Conservation (phyloP, 768 basidiomycete genomes). For the Amanita subjunquillea region DNA sequence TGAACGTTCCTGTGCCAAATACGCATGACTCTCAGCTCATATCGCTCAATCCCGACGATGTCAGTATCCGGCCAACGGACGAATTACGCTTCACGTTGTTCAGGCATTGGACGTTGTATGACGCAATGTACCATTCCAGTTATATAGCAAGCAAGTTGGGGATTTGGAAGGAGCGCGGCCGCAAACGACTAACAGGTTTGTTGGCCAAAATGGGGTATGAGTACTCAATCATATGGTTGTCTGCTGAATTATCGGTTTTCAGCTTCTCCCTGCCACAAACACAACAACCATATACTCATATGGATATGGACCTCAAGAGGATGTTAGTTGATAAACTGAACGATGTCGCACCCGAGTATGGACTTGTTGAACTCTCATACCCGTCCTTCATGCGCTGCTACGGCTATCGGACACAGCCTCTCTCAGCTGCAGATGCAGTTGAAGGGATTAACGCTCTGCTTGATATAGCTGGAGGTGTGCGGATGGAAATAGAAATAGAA, state of each 20-base stretch:
- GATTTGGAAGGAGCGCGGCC: slow-evolving; percentile 92
- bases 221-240: not conserved
- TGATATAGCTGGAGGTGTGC: slow-evolving; percentile 85
- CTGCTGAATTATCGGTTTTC: not conserved
- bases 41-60: slow-evolving; percentile 72
- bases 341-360: slow-evolving; percentile 88
- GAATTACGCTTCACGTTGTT: slow-evolving; percentile 93
- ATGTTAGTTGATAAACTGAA: slow-evolving; percentile 73
- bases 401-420: slow-evolving; percentile 80
- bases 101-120: slow-evolving; percentile 96
- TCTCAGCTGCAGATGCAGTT: slow-evolving; percentile 89
- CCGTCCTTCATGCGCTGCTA: slow-evolving; percentile 89
- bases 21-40: slow-evolving; percentile 24
- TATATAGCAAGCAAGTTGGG: slow-evolving; percentile 93
- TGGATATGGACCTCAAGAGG: slow-evolving; percentile 92
- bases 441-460: slow-evolving; percentile 82
- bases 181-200: slow-evolving; percentile 81
- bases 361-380: slow-evolving; percentile 86
- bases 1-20: slow-evolving; percentile 56
- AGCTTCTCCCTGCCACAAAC: slow-evolving; percentile 94
- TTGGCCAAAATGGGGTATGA: slow-evolving; percentile 97
- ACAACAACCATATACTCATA: slow-evolving; percentile 87
- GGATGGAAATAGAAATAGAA: slow-evolving; percentile 84
- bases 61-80: slow-evolving; percentile 70
- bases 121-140: slow-evolving; percentile 95